Evolutionary conservation across 257 asterid genomes (phyloP), one percentile per base, ranked within the genome.

Genomic region (Leptodermis oblonga): DNA sequence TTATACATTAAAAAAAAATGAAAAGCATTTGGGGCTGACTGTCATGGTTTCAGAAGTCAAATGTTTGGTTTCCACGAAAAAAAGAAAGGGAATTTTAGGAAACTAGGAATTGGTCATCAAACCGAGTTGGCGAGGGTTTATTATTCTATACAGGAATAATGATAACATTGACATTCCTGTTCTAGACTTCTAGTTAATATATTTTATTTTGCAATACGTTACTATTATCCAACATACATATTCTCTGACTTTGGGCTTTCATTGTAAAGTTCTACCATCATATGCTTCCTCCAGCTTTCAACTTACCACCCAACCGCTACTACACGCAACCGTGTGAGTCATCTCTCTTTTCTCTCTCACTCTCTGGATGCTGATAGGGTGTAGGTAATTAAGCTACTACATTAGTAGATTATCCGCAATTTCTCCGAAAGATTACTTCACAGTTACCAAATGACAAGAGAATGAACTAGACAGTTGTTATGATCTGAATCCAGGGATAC

Each of bases 391-490:
- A 34, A 6, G 39, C 39, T 51, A 51, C 2, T 4, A 25, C 26
- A 51, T 7, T 26, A 2, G 11, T 51, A 20, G 2, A 20, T n/a
- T n/a, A 22, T 33, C 18, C 26, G 41, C 52, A 30, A 17, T 56
- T 54, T 51, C 65, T 54, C 28, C 15, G 41, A 54, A 34, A 33
- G 33, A n/a, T 51, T 49, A 53, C n/a, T n/a, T n/a, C n/a, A n/a
- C n/a, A n/a, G n/a, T n/a, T n/a, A n/a, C 26, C 18, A 52, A 65
- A 49, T 51, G 72, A 62, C n/a, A 64, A 5, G 37, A 43, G 72
- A 34, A 51, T 30, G 33, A 45, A 4, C 10, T 39, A 4, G 43
- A 4, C 43, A 39, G 9, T 4, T 39, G 9, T 39, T 39, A 4
- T 10, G 9, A 4, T 13, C 48, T 9, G 12, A 43, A 43, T 43